Base-by-base conservation (phyloP, 176 grass and related monocot genomes). In the Thinopyrum elongatum region DNA sequence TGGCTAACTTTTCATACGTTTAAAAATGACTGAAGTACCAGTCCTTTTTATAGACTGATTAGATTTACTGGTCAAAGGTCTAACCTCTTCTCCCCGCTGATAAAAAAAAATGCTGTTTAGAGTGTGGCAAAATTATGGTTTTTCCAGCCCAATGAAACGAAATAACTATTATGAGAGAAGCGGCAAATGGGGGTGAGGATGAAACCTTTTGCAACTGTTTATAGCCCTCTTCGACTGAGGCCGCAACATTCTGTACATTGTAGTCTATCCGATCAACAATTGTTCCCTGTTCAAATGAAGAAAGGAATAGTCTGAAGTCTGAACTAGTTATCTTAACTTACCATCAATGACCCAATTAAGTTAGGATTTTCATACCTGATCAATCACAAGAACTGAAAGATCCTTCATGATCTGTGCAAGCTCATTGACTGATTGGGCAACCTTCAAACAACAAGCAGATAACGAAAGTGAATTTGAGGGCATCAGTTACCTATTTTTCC, bases 381-480 rank as follows among this genome's bases (percentile, higher is more conserved):
- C 96, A 51, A 98, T 98, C 41, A 95, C 96, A 29, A 98, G 88
- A 87, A 95, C 90, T 53, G 96, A 98, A 88, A 98, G 91, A 89
- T 98, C 96, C 88, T 95, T 95, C 96, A 98, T 98, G 85, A 98
- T 98, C 84, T 95, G 93, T 79, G 96, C 96, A 95, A 98, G 96
- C 60, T 95, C 96, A 11, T 94, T 92, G 28, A 98, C 96, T 74
- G 96, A 98, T 92, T 98, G 93, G 0, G 91, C 88, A 92, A 98
- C 93, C 96, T 98, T 81, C 86, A 93, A 79, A 76, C 41, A 79
- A 82, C 21, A 94, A 85, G 60, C 25, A 80, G 35, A 84, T 71
- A 36, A 63, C 2, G 65, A 4, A 80, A 51, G 71, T 27, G 57
- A 3, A 36, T 34, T 80, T 88, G 7, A 70, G 6, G 3, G 2